Evolutionary conservation across 306 rosid species (phyloP).

Genomic region (Ammopiptanthus mongolicus): DNA sequence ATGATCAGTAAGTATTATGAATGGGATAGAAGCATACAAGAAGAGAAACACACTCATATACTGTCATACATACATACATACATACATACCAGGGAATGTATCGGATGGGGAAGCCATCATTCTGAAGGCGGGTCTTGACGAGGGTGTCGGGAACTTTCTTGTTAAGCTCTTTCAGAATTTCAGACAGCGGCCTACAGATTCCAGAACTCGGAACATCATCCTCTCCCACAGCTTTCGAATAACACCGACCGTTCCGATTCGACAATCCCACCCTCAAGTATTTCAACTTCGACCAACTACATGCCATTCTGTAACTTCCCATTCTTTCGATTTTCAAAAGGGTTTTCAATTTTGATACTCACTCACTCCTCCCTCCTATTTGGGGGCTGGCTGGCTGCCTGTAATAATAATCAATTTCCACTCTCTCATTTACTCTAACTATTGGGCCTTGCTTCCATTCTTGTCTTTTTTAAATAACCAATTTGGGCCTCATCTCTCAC

Average conservation of each 20-base stretch:
- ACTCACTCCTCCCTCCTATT: too few species aligned
- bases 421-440: too few species aligned
- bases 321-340: neutral
- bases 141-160: slow-evolving; percentile 77
- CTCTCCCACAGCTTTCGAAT: slow-evolving; percentile 20
- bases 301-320: too few species aligned
- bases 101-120: slow-evolving; percentile 45
- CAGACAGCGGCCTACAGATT: slow-evolving; percentile 64
- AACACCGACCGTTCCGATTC: neutral
- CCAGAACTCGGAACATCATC: slow-evolving; percentile 34
- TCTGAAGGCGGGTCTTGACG: slow-evolving; percentile 49
- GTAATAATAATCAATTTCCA: too few species aligned
- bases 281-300: neutral
- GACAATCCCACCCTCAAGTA: neutral
- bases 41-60: too few species aligned
- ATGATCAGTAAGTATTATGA: too few species aligned
- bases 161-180: slow-evolving; percentile 69
- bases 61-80: too few species aligned
- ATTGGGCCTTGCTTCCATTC: too few species aligned
- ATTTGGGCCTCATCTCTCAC: too few species aligned
- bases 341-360: neutral
- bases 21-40: too few species aligned
- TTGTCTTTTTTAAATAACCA: too few species aligned
- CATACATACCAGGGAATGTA: slow-evolving; percentile 85
- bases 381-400: too few species aligned